Evolutionary conservation across 2,329 filamentous ascomycete genomes (phyloP).

Genomic region (Diaporthe caulivora): DNA sequence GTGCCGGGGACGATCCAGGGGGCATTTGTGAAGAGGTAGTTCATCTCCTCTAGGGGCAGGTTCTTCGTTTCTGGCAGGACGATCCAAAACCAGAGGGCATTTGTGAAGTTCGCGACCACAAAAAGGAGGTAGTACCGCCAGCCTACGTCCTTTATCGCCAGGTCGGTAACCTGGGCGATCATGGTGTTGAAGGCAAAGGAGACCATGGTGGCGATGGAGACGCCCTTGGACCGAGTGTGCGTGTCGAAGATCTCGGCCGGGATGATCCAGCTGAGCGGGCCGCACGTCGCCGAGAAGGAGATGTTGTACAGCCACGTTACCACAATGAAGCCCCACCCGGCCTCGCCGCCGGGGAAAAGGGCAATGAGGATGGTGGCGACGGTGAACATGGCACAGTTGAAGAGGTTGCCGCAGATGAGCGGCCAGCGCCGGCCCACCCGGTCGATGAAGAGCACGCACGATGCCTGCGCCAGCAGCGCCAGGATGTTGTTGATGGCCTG

Average conservation of each 20-base stretch:
- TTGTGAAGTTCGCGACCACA: conserved; percentile 70
- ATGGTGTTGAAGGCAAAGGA: conserved; percentile 76
- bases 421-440: conserved; percentile 78
- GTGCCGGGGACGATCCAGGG: conserved; percentile 71
- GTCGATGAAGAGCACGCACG: conserved; percentile 78
- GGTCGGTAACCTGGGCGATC: conserved; percentile 55
- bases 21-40: conserved; percentile 70
- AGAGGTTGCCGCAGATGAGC: conserved; percentile 78
- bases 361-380: conserved; percentile 68
- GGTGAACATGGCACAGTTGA: conserved; percentile 80
- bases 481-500: conserved; percentile 82
- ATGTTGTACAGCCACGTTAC: conserved; percentile 85
- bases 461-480: conserved; percentile 75
- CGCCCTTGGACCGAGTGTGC: conserved; percentile 79
- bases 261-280: conserved; percentile 72
- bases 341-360: conserved; percentile 58
- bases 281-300: conserved; percentile 78
- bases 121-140: conserved; percentile 64
- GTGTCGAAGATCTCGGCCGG: conserved; percentile 84
- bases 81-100: conserved; percentile 64
- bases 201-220: conserved; percentile 79
- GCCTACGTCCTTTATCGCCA: conserved; percentile 59
- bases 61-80: conserved; percentile 74
- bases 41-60: conserved; percentile 75
- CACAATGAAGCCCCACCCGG: conserved; percentile 82